Evolutionary conservation across 352 stramenopile species (phyloP).

Genomic region (Phytophthora meadii): DNA sequence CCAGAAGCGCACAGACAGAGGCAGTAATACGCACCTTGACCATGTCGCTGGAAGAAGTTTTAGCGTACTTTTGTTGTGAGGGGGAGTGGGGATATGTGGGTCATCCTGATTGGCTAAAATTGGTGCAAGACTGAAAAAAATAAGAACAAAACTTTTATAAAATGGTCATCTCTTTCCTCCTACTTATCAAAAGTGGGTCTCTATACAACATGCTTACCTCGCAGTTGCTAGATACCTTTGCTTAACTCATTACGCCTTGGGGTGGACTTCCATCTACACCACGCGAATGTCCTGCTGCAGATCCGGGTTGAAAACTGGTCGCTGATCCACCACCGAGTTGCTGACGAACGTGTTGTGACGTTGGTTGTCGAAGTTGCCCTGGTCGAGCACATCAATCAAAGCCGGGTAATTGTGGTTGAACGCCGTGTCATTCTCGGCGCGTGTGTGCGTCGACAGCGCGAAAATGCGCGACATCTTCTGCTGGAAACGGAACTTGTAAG

Average conservation of each 20-base stretch:
- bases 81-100: constrained; percentile 52
- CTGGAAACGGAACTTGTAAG: constrained; percentile 93
- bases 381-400: constrained; percentile 83
- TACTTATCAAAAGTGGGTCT: constrained; percentile 35
- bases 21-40: constrained; percentile 59
- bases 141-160: constrained; percentile 23
- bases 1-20: constrained; percentile 2
- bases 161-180: constrained; percentile 23
- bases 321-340: constrained; percentile 52
- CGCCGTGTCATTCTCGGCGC: constrained; percentile 64
- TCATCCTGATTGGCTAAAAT: constrained; percentile 61
- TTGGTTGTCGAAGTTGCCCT: constrained; percentile 70
- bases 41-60: constrained; percentile 35
- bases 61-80: constrained; percentile 19
- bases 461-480: constrained; percentile 92
- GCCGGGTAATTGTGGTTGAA: constrained; percentile 82
- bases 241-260: constrained; percentile 30
- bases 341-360: constrained; percentile 61
- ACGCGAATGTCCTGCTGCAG: constrained; percentile 51
- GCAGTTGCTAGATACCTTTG: constrained; percentile 2
- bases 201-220: constrained; percentile 4
- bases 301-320: constrained; percentile 56
- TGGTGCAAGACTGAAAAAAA: too few relatives aligned
- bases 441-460: constrained; percentile 68
- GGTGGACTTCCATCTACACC: constrained; percentile 31